A percentile compares a stretch with the other conserved stretches of the same genome.
Evolutionary conservation across 2,329 filamentous ascomycete species (phyloP).

Genomic region (Aspergillus quadrilineatus): DNA sequence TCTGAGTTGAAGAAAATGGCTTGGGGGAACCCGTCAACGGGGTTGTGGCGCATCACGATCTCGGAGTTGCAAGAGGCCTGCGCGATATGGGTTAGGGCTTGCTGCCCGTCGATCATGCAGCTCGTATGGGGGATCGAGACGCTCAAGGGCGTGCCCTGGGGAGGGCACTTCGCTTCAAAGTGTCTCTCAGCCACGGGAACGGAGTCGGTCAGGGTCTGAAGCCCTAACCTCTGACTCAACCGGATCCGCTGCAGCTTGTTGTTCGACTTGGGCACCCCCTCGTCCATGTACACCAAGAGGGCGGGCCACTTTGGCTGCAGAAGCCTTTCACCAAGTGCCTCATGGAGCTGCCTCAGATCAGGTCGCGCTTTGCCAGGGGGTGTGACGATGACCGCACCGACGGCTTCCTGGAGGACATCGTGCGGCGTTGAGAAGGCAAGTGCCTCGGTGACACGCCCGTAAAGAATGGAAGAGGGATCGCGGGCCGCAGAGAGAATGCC

Average conservation of each 20-base stretch:
- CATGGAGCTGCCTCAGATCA: constrained; percentile 52
- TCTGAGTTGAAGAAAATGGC: not conserved
- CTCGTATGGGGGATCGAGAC: not conserved
- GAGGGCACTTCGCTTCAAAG: constrained; percentile 52
- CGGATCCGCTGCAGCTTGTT: constrained; percentile 59
- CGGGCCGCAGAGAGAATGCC: constrained; percentile 52
- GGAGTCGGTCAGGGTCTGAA: constrained; percentile 48
- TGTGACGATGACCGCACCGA: constrained; percentile 55
- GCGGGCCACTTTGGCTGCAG: constrained; percentile 56
- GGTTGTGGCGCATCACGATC: constrained; percentile 17
- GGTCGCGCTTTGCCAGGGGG: constrained; percentile 45
- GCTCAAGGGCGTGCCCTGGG: constrained; percentile 47
- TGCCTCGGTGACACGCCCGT: constrained; percentile 49
- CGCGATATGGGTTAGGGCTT: not conserved
- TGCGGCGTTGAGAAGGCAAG: constrained; percentile 57
- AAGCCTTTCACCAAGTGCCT: constrained; percentile 48
- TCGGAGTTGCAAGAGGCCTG: not conserved
- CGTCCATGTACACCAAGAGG: constrained; percentile 56
- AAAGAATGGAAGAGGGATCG: constrained; percentile 40
- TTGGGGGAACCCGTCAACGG: not conserved
- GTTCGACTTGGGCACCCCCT: constrained; percentile 53
- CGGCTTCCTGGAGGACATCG: constrained; percentile 57
- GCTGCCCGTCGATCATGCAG: not conserved
- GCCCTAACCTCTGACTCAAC: constrained; percentile 49
- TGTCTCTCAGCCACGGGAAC: constrained; percentile 49